Evolutionary conservation across 208 protist genomes (phyloP).

Genomic region (Tritrichomonas foetus): DNA sequence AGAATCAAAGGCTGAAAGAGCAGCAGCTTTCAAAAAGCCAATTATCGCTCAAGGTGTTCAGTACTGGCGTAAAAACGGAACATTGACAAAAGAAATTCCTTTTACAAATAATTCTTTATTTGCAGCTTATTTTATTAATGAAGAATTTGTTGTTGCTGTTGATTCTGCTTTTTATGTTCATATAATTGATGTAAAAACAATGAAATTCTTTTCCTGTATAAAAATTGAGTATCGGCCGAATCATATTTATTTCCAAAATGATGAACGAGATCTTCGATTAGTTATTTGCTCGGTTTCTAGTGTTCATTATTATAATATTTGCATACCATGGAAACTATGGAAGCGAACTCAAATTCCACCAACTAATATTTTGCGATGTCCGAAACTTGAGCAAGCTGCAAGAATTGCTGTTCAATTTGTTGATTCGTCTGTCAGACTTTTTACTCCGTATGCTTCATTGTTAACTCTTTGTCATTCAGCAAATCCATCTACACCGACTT

Average conservation of each 20-base stretch:
- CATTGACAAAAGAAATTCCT: not conserved
- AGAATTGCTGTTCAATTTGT: not conserved
- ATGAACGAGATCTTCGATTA: not conserved
- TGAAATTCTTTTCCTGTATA: not conserved
- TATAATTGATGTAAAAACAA: constrained; percentile 1
- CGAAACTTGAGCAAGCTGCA: not conserved
- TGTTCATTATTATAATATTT: not conserved
- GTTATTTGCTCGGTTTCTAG: not conserved
- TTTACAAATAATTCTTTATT: not conserved
- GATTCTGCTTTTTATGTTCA: not conserved
- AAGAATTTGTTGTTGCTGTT: not conserved
- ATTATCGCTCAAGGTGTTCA: not conserved
- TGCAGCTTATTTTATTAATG: not conserved
- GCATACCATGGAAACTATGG: not conserved
- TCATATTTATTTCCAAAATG: not conserved
- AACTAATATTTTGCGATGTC: not conserved
- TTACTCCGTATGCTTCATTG: not conserved
- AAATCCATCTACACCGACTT: not conserved
- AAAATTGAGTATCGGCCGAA: not conserved
- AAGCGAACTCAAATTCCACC: not conserved
- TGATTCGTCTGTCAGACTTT: not conserved
- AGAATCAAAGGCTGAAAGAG: too few relatives aligned
- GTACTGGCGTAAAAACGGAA: not conserved
- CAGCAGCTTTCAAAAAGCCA: too few relatives aligned
- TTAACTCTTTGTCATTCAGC: not conserved